Evolutionary conservation across 345 rosid species (phyloP).

Genomic region (Passiflora organensis): DNA sequence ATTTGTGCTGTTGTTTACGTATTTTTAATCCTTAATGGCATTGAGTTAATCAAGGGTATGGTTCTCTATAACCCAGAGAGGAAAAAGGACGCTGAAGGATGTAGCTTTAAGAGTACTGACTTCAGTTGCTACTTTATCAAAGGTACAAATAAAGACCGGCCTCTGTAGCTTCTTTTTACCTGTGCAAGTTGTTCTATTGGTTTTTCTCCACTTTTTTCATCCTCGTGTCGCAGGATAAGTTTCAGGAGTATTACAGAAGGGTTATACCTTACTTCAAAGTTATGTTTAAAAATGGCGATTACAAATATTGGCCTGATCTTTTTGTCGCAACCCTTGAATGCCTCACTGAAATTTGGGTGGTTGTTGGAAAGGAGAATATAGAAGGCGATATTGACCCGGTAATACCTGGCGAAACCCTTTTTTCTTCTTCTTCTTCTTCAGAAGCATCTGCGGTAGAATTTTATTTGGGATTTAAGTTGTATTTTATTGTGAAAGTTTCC

Average conservation of each 20-base stretch:
- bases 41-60: too few relatives aligned
- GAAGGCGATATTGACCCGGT: slow-evolving; percentile 95
- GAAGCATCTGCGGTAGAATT: background rate
- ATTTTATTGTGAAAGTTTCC: background rate
- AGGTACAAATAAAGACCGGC: slow-evolving; percentile 35
- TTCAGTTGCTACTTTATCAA: slow-evolving; percentile 96
- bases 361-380: slow-evolving; percentile 95
- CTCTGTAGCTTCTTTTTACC: too few relatives aligned
- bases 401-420: background rate
- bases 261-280: slow-evolving; percentile 95
- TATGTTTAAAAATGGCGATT: slow-evolving; percentile 81
- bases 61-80: slow-evolving; percentile 59
- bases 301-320: slow-evolving; percentile 89
- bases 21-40: background rate
- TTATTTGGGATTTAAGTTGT: background rate
- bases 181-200: background rate
- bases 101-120: slow-evolving; percentile 98
- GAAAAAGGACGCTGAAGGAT: slow-evolving; percentile 99
- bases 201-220: background rate
- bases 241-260: slow-evolving; percentile 88
- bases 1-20: slow-evolving; percentile 4
- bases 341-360: slow-evolving; percentile 98
- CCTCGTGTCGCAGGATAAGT: slow-evolving; percentile 64
- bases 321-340: slow-evolving; percentile 99
- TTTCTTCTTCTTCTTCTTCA: background rate